Conservation (phyloP, 2,329 filamentous ascomycete genomes). For the Trichocomaceae sp. region DNA sequence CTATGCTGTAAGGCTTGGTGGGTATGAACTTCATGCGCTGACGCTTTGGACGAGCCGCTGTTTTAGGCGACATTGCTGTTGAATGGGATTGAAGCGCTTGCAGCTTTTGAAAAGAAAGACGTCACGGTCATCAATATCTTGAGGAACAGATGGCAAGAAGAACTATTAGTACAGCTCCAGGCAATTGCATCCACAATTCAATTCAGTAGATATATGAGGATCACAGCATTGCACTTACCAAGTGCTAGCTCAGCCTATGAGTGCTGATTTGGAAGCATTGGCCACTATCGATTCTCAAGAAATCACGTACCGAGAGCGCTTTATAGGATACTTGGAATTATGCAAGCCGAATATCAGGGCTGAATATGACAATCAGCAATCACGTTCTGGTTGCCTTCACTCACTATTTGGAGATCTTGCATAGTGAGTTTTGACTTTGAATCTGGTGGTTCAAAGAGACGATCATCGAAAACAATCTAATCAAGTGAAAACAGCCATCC, state of each 20-base stretch:
- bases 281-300: too few relatives aligned
- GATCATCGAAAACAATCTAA: too few relatives aligned
- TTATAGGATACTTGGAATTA: background rate
- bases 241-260: background rate
- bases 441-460: background rate
- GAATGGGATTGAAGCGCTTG: background rate
- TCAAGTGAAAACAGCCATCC: too few relatives aligned
- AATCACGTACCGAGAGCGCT: background rate
- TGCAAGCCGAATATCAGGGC: background rate
- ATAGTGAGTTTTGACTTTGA: background rate
- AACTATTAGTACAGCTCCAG: background rate
- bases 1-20: conserved; percentile 7
- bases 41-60: background rate
- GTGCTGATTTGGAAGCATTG: background rate
- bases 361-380: background rate
- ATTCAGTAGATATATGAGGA: background rate
- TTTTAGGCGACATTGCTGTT: background rate
- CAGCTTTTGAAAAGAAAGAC: background rate
- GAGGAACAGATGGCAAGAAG: background rate
- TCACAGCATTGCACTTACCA: background rate
- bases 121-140: too few relatives aligned
- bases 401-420: background rate
- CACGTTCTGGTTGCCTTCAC: background rate
- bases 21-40: background rate
- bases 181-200: background rate